Evolutionary conservation across 225 moss, liverwort and hornwort genomes (phyloP), one percentile per base, ranked within the genome.

Genomic region (Marchantia paleacea): DNA sequence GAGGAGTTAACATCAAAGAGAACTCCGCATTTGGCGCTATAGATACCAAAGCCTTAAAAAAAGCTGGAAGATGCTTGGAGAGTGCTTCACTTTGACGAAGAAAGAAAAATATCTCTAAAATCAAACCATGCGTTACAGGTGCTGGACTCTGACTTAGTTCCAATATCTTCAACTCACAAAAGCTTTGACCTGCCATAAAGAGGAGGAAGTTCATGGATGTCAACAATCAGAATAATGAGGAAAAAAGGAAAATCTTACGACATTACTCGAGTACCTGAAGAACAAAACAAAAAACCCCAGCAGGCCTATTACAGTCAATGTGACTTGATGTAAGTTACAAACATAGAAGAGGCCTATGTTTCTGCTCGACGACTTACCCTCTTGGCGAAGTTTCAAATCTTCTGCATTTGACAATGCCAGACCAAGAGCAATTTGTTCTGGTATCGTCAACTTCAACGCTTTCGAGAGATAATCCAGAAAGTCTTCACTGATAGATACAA

Each of bases 371-470:
- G 20, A 1, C 81, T 81, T 81, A 95, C 97, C 93, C 84, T 92
- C 94, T 78, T 92, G 92, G 22, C 92, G 93, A 84, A 81, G 82
- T 83, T 84, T 94, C 80, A 89, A 78, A 73, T 99, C 93, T 75
- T 94, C 92, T 55, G 97, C 95, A 75, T 94, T 89, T 81, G 88
- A 29, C 82, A 95, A 87, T 70, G 97, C 97, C 78, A 99, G 87
- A 67, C 92, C 97, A 84, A 99, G 91, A 79, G 87, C 82, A 81
- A 99, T 84, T 82, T 95, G 91, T 84, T 99, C 97, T 25, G 92
- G 88, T 67, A 94, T 77, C 49, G 91, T 85, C 85, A 99, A 88
- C 69, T 91, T 90, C 82, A 99, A 75, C 13, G 91, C 89, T 81
- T 84, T 87, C 52, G 91, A 91, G 72, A 99, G 89, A 83, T 91